Conservation (phyloP, 2,329 filamentous ascomycete species). For the Xylaria arbuscula region DNA sequence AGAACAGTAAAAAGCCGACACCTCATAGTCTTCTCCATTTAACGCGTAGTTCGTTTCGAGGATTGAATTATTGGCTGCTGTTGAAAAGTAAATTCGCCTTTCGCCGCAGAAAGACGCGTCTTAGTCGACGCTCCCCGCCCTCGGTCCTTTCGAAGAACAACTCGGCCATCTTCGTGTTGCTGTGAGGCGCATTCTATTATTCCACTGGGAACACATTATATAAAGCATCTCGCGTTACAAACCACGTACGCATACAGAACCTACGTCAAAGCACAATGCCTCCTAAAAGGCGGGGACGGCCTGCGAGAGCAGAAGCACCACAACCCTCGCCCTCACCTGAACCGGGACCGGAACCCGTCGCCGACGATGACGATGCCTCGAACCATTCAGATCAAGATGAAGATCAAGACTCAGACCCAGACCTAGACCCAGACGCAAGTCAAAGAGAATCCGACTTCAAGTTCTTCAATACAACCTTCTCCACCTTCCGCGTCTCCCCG, state of each 20-base stretch:
- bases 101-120: slow-evolving; percentile 23
- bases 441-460: slow-evolving; percentile 45
- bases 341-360: slow-evolving; percentile 17
- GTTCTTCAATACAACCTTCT: slow-evolving; percentile 70
- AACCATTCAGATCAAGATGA: slow-evolving; percentile 3
- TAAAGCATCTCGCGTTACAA: not conserved
- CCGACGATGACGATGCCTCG: slow-evolving; percentile 3
- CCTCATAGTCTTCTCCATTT: not conserved
- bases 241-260: not conserved
- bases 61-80: no score
- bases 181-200: not conserved
- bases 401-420: not conserved
- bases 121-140: not conserved
- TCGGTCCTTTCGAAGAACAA: not conserved
- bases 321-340: slow-evolving; percentile 7
- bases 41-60: slow-evolving; percentile 4
- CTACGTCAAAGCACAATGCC: slow-evolving; percentile 38
- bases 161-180: not conserved
- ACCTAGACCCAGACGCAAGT: slow-evolving; percentile 16
- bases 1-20: not conserved
- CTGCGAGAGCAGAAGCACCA: slow-evolving; percentile 31
- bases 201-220: not conserved
- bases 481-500: slow-evolving; percentile 66
- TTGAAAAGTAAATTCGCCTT: no score
- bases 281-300: slow-evolving; percentile 41